Evolutionary conservation across 768 basidiomycete species (phyloP), one percentile per base, ranked within the genome.

Genomic region (Leccinum boreale): DNA sequence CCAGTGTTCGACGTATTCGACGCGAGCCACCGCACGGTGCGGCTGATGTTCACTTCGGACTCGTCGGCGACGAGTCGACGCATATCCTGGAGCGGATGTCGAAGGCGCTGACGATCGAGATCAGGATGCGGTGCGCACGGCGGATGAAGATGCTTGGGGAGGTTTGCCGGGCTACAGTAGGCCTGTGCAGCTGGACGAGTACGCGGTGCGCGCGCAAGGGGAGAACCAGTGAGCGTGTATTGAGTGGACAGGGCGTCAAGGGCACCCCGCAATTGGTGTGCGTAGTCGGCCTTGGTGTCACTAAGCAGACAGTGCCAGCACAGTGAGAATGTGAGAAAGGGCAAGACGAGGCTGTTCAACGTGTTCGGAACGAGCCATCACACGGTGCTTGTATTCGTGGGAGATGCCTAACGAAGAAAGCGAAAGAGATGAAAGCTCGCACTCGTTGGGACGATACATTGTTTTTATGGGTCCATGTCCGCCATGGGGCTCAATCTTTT

Each of bases 171-270:
- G 62, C 56, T 60, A n/a, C n/a, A n/a, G n/a, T n/a, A 78, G 75
- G 44, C 64, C 67, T 6, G 67, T 77, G 26, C 66, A 74, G 4
- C 42, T 72, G 0, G 74, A 80, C 62, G 77, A 78, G 33, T n/a
- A n/a, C 17, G 3, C 8, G 7, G 36, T n/a, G 17, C 7, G 36
- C 4, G 8, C 8, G 17, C 11, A 35, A 6, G 33, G 11, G 10
- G 31, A 4, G 31, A 33, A 5, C 33, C 12, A 15, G 33, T 5
- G 36, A 39, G 36, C 36, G 36, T 9, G 36, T 39, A 39, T 39
- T 7, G 17, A 2, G 15, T 15, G 15, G 35, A 36, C 3, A 36
- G 35, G 4, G 15, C 7, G 12, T 14, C 14, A 26, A 26, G 5
- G 33, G 5, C 7, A 15, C 35, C 35, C 35, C 9, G 36, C 17